phyloP scores from a whole-genome alignment of 2,329 filamentous ascomycete species.

The Metarhizium guizhouense region DNA sequence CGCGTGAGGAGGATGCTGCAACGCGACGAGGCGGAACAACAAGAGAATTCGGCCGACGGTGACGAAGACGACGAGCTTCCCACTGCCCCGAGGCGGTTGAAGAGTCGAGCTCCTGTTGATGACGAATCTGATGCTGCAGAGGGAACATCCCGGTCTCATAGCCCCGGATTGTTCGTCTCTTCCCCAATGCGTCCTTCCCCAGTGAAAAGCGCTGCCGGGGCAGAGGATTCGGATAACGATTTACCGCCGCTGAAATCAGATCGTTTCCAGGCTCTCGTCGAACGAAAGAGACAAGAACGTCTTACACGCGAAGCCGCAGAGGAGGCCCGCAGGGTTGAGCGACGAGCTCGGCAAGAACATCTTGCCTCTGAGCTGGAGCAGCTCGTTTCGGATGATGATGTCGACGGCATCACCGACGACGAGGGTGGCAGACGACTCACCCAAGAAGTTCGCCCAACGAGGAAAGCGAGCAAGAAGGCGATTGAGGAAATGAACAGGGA shows the following conservation, averaged over 20 bases:
- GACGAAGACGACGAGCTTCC: conserved; percentile 28
- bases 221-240: conserved; percentile 36
- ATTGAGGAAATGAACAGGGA: conserved; percentile 91
- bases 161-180: conserved; percentile 47
- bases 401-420: conserved; percentile 51
- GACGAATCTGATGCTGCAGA: conserved; percentile 17
- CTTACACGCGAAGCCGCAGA: conserved; percentile 56
- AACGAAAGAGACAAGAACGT: conserved; percentile 63
- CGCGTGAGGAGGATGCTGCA: conserved; percentile 35
- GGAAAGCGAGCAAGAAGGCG: conserved; percentile 91
- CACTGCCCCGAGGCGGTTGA: conserved; percentile 30
- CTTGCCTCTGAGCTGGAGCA: conserved; percentile 26
- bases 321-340: conserved; percentile 38
- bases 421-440: conserved; percentile 58
- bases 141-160: conserved; percentile 17
- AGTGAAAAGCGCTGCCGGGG: conserved; percentile 19
- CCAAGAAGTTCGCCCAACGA: conserved; percentile 58
- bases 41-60: conserved; percentile 16
- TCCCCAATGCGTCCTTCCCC: conserved; percentile 34
- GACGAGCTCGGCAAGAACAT: conserved; percentile 25
- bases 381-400: conserved; percentile 27
- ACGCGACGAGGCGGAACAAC: conserved; percentile 15
- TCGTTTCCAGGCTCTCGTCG: conserved; percentile 63
- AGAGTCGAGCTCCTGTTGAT: conserved; percentile 25
- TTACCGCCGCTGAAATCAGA: conserved; percentile 40